Percentiles rank a stretch among this genome's conserved stretches.
Evolutionary conservation across 2,329 filamentous ascomycete genomes (phyloP).

Genomic region (Botrytis hyacinthi): DNA sequence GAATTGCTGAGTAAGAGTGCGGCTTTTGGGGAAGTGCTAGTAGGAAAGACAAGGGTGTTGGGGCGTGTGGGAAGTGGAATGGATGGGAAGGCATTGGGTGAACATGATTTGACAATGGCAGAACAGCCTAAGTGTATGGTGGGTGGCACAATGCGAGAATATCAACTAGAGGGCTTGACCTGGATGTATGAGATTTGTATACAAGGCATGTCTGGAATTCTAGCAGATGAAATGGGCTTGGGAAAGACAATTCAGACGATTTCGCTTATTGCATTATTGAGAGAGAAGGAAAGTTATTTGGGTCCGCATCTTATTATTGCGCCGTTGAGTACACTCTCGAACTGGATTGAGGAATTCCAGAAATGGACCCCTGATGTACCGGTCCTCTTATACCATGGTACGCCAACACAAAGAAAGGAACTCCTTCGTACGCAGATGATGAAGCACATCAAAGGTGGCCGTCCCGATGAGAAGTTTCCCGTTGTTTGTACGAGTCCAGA

Average conservation of each 20-base stretch:
- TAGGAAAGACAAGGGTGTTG: slow-evolving; percentile 60
- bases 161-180: slow-evolving; percentile 89
- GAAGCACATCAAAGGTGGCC: slow-evolving; percentile 61
- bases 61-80: slow-evolving; percentile 60
- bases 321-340: slow-evolving; percentile 85
- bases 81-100: slow-evolving; percentile 58
- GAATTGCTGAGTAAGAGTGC: slow-evolving; percentile 58
- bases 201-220: slow-evolving; percentile 62
- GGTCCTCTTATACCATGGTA: slow-evolving; percentile 87
- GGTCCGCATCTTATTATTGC: slow-evolving; percentile 91
- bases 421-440: slow-evolving; percentile 73
- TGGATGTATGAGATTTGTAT: slow-evolving; percentile 74
- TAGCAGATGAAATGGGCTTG: slow-evolving; percentile 62
- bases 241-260: slow-evolving; percentile 56
- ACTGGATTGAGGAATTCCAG: slow-evolving; percentile 93
- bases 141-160: slow-evolving; percentile 87
- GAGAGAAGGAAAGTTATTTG: slow-evolving; percentile 78
- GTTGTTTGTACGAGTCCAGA: slow-evolving; percentile 95
- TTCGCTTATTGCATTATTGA: slow-evolving; percentile 66
- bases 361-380: slow-evolving; percentile 89
- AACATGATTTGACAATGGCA: slow-evolving; percentile 73
- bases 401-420: slow-evolving; percentile 69
- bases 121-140: slow-evolving; percentile 81
- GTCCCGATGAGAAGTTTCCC: slow-evolving; percentile 68
- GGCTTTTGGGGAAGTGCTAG: slow-evolving; percentile 61